Evolutionary conservation across 805 yeast genomes (phyloP), one percentile per base, ranked within the genome.

Genomic region (Saccharomyces cerevisiae): DNA sequence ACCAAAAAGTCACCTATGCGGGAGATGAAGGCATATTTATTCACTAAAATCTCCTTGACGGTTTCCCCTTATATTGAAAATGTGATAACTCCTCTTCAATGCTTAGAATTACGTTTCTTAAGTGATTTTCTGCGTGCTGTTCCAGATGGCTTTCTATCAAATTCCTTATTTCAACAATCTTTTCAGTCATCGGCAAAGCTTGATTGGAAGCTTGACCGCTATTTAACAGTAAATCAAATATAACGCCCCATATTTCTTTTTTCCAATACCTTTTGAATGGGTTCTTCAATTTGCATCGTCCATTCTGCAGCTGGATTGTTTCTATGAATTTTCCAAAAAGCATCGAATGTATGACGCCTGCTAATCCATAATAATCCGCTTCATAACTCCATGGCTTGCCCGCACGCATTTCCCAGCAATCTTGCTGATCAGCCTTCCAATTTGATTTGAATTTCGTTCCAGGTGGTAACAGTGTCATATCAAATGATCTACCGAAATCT

Each of bases 401-500:
- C 2, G 77, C 68, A 52, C 81, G 72, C 82, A 87, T 81, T 61
- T 85, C 89, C 4, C 81, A 80, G 64, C 95, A 88, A 60, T 87
- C 95, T 58, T 81, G 87, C 53, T 79, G 76, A 57, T 83, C 87
- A 0, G 82, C 71, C 30, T 76, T 74, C 83, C 87, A 83, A 59
- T 79, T 75, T 21, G 85, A 77, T 46, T 73, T 69, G 66, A 89
- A 90, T 54, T 75, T 72, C 0, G 79, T 79, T 29, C 75, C 75
- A 0, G 64, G 53, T 1, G 78, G 78, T 53, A 84, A 81, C 46
- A 86, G 67, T 0, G 77, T 72, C 70, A 87, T 68, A 65, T 90
- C 97, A 28, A 89, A 79, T 0, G 92, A 82, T 58, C 91, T 76
- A 3, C 95, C 95, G 70, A 87, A 90, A 69, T 89, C 96, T 59